Conservation (phyloP, 2,329 filamentous ascomycete genomes). For the Hymenoscyphus linearis region DNA sequence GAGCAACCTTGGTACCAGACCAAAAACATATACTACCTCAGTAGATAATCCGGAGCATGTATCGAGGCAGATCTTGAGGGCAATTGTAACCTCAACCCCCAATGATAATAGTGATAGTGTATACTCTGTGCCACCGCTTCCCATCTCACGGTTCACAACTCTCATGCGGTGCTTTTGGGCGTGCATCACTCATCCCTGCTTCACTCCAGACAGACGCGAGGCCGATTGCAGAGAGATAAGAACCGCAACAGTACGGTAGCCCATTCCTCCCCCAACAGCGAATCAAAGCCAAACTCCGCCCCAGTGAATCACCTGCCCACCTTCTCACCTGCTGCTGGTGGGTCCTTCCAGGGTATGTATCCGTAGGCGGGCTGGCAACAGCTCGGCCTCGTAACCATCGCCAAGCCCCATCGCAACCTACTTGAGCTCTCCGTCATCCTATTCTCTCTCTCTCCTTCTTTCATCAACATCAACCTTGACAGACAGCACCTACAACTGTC, state of each 20-base stretch:
- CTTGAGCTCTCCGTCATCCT: slow-evolving; percentile 6
- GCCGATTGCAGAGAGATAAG: background rate
- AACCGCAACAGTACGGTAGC: background rate
- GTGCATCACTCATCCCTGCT: background rate
- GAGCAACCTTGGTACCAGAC: too few species aligned
- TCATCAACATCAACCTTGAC: slow-evolving; percentile 28
- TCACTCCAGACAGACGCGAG: background rate
- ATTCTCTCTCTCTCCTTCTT: slow-evolving; percentile 12
- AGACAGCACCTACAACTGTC: slow-evolving; percentile 29
- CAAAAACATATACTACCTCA: too few species aligned
- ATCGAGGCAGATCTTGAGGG: background rate
- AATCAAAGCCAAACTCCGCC: slow-evolving; percentile 1
- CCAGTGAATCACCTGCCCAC: slow-evolving; percentile 1
- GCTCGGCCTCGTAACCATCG: slow-evolving; percentile 16
- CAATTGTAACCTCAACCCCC: background rate
- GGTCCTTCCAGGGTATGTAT: background rate
- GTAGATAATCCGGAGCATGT: too few species aligned
- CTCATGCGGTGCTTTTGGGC: background rate
- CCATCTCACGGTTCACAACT: background rate
- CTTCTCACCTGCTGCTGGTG: background rate
- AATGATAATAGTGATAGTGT: background rate
- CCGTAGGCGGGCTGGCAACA: slow-evolving; percentile 7
- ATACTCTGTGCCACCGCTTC: background rate
- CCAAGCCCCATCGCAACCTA: slow-evolving; percentile 11
- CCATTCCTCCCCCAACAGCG: background rate